phyloP scores from a whole-genome alignment of 1,139 yeast genomes.

The Suhomyces wounanorum region DNA sequence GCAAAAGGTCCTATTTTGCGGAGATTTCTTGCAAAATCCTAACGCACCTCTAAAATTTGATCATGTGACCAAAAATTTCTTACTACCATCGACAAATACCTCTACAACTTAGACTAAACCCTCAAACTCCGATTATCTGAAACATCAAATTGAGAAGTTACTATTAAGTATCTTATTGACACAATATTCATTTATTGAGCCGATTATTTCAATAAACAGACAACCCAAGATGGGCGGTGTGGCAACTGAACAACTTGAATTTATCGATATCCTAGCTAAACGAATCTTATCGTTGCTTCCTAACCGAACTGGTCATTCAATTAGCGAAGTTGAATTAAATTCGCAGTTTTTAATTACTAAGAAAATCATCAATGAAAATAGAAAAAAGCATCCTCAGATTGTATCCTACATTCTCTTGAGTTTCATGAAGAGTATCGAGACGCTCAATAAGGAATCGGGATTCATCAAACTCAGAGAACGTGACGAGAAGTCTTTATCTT shows the following conservation, averaged over 20 bases:
- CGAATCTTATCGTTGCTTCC: slow-evolving; percentile 42
- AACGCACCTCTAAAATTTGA: not conserved
- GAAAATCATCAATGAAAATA: slow-evolving; percentile 30
- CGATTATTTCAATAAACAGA: not conserved
- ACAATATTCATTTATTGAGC: not conserved
- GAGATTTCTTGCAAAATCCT: not conserved
- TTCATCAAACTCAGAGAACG: slow-evolving; percentile 30
- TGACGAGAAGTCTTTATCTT: slow-evolving; percentile 36
- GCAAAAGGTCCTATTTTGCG: not conserved
- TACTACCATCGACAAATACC: slow-evolving; percentile 3
- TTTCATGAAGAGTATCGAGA: slow-evolving; percentile 27
- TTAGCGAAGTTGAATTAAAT: slow-evolving; percentile 48
- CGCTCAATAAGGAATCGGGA: slow-evolving; percentile 33
- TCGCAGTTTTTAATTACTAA: slow-evolving; percentile 41
- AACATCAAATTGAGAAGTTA: not conserved
- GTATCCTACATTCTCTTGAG: slow-evolving; percentile 26
- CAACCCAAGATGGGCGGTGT: slow-evolving; percentile 11
- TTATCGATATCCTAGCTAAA: slow-evolving; percentile 20
- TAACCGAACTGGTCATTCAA: slow-evolving; percentile 39
- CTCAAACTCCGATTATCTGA: not conserved
- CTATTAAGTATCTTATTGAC: not conserved
- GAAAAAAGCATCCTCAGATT: slow-evolving; percentile 19
- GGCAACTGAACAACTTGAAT: slow-evolving; percentile 16
- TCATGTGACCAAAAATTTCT: slow-evolving; percentile 5
- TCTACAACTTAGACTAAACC: not conserved